Conservation (phyloP, 345 rosid species). For the Eucalyptus curtisii region DNA sequence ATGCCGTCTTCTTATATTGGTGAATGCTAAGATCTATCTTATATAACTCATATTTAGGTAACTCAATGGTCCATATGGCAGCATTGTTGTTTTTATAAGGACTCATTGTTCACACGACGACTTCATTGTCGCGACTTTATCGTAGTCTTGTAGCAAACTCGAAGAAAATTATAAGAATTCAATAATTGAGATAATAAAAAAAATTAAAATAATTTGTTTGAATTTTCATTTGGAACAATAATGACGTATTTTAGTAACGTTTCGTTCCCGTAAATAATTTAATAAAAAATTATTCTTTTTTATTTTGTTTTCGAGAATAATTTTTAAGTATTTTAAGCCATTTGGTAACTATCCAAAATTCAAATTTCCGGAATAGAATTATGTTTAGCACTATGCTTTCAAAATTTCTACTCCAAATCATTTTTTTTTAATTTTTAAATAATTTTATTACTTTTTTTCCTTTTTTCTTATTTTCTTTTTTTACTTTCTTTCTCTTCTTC, state of each 20-base stretch:
- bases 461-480: too few relatives aligned
- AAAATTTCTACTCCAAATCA: too few relatives aligned
- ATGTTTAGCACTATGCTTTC: too few relatives aligned
- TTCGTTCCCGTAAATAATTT: fast-evolving
- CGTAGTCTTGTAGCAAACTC: fast-evolving
- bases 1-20: not conserved
- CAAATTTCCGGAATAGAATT: too few relatives aligned
- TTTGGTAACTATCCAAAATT: too few relatives aligned
- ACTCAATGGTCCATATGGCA: not conserved
- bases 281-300: too few relatives aligned
- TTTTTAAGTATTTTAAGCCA: too few relatives aligned
- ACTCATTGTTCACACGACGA: not conserved
- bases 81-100: not conserved
- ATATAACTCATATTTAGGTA: not conserved
- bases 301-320: too few relatives aligned
- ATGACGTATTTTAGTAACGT: fast-evolving
- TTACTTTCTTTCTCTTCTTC: too few relatives aligned
- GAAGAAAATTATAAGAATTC: not conserved
- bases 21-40: not conserved
- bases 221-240: not conserved
- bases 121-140: fast-evolving
- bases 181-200: fast-evolving
- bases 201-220: fast-evolving
- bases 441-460: too few relatives aligned
- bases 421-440: too few relatives aligned